A percentile compares a stretch with the other conserved stretches of the same genome.
Conservation (phyloP, 164 flowering plant species). For the Macadamia tetraphylla region DNA sequence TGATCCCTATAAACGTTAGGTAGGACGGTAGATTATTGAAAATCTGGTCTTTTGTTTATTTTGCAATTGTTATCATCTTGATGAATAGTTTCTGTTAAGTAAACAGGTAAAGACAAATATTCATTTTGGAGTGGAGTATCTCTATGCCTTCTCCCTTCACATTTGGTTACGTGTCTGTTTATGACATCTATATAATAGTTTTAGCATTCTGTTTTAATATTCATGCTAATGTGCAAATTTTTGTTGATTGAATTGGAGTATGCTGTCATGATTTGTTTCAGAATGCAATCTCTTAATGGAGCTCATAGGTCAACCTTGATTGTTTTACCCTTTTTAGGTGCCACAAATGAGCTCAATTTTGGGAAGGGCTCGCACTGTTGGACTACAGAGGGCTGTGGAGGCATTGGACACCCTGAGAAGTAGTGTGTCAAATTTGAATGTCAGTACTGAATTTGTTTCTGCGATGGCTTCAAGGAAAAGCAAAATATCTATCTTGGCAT, state of each 20-base stretch:
- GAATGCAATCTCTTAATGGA: constrained; percentile 21
- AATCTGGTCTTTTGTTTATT: too few relatives aligned
- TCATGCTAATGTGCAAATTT: too few relatives aligned
- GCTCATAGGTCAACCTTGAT: neutral
- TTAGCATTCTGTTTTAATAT: too few relatives aligned
- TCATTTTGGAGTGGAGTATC: too few relatives aligned
- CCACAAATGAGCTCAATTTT: constrained; percentile 29
- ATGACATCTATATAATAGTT: too few relatives aligned
- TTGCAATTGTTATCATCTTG: too few relatives aligned
- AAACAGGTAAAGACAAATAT: too few relatives aligned
- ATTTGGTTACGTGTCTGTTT: too few relatives aligned
- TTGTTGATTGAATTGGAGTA: neutral
- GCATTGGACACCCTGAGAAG: constrained; percentile 35
- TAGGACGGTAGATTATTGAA: too few relatives aligned
- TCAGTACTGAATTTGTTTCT: constrained; percentile 21
- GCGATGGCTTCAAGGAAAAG: constrained; percentile 21
- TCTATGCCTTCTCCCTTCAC: too few relatives aligned
- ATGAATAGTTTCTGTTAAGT: too few relatives aligned
- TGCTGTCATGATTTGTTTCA: constrained; percentile 29
- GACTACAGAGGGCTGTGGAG: constrained; percentile 31
- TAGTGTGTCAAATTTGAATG: constrained; percentile 30
- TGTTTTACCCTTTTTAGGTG: constrained; percentile 12
- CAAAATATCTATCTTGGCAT: constrained; percentile 29
- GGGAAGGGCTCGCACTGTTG: constrained; percentile 26
- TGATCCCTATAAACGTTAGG: too few relatives aligned